Conservation (phyloP, 257 asterid genomes). For the Phtheirospermum japonicum region DNA sequence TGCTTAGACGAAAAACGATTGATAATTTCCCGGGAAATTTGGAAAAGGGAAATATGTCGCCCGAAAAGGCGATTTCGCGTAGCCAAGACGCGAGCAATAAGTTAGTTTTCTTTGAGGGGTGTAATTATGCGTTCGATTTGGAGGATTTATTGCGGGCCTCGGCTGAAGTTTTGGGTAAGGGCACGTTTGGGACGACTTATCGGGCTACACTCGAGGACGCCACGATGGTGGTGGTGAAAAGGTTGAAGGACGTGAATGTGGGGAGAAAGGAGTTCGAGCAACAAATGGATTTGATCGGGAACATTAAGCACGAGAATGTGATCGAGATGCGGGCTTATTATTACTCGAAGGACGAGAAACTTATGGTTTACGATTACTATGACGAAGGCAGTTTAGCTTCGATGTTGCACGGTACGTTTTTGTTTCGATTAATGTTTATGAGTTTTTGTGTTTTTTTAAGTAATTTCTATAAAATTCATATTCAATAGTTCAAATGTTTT, state of each 20-base stretch:
- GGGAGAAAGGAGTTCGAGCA: conserved; percentile 93
- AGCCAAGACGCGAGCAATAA: conserved; percentile 65
- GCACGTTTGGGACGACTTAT: conserved; percentile 80
- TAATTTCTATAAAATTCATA: background rate
- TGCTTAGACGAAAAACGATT: conserved; percentile 42
- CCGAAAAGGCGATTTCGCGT: conserved; percentile 70
- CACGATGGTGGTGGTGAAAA: conserved; percentile 79
- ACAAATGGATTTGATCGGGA: conserved; percentile 76
- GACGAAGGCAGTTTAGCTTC: conserved; percentile 78
- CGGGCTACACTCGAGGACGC: conserved; percentile 88
- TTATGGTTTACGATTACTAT: conserved; percentile 79
- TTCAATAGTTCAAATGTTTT: background rate
- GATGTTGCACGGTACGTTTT: conserved; percentile 58
- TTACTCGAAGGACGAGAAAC: conserved; percentile 97
- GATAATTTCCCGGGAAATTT: conserved; percentile 57
- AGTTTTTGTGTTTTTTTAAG: background rate
- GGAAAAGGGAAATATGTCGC: conserved; percentile 76
- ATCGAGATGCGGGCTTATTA: conserved; percentile 80
- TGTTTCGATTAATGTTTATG: background rate
- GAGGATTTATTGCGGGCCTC: conserved; percentile 97
- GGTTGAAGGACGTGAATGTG: conserved; percentile 81
- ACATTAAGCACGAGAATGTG: conserved; percentile 84
- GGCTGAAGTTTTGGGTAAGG: conserved; percentile 93
- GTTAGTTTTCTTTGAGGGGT: conserved; percentile 87
- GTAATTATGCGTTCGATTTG: conserved; percentile 78